Percentiles rank a stretch among this genome's conserved stretches.
These are phyloP conservation scores for Penicillium sp. DNA, from an alignment of 2,329 filamentous ascomycete species.

Conservation along the genomic window DNA sequence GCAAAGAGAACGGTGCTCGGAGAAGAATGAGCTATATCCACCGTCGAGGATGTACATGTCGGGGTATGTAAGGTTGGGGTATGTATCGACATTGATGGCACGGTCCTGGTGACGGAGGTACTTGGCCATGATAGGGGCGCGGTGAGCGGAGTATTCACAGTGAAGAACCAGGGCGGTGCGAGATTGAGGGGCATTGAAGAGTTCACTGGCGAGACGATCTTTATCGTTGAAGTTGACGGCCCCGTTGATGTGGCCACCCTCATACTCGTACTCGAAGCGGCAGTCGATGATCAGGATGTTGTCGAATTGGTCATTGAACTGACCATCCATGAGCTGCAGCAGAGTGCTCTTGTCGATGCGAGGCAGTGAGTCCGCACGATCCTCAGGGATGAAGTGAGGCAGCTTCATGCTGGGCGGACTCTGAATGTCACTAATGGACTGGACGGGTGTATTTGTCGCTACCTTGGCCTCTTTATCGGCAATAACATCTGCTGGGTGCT, in stretches of 20 bases:
- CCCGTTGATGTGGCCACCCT: slow-evolving; percentile 90
- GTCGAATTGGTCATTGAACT: slow-evolving; percentile 73
- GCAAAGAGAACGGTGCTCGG: slow-evolving; percentile 75
- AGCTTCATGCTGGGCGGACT: slow-evolving; percentile 71
- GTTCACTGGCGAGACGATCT: slow-evolving; percentile 74
- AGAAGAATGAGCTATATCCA: slow-evolving; percentile 92
- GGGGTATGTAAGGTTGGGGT: slow-evolving; percentile 88
- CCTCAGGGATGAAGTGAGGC: slow-evolving; percentile 80
- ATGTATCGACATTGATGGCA: slow-evolving; percentile 77
- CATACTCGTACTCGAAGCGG: slow-evolving; percentile 97
- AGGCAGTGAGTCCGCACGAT: slow-evolving; percentile 81
- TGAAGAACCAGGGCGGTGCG: slow-evolving; percentile 88
- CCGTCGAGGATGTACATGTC: slow-evolving; percentile 97
- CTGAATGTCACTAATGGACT: slow-evolving; percentile 82
- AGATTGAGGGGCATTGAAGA: slow-evolving; percentile 71
- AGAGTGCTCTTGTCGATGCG: slow-evolving; percentile 82
- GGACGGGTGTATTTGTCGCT: slow-evolving; percentile 58
- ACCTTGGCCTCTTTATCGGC: slow-evolving; percentile 69
- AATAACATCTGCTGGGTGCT: slow-evolving; percentile 84
- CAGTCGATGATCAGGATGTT: slow-evolving; percentile 90
- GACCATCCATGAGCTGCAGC: slow-evolving; percentile 82
- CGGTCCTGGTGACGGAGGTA: slow-evolving; percentile 89
- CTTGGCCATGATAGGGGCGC: slow-evolving; percentile 93
- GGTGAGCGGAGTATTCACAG: slow-evolving; percentile 97
- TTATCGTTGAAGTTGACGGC: slow-evolving; percentile 98